These are phyloP conservation scores for Daedalea quercina DNA, from an alignment of 768 basidiomycete genomes.

Conservation along the genomic window DNA sequence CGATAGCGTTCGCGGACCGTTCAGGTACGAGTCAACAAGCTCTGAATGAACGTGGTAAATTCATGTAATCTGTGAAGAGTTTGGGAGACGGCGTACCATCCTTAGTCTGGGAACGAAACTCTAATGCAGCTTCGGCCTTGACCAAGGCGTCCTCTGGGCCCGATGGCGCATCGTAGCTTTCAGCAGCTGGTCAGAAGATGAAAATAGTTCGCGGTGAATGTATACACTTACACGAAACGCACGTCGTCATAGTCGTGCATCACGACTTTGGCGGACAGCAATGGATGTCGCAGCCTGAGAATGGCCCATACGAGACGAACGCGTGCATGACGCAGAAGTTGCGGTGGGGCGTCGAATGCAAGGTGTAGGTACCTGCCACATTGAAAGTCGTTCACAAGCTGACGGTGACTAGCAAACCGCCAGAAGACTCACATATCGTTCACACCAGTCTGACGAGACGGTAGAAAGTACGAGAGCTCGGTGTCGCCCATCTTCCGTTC, in stretches of 20 bases:
- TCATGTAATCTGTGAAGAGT: background rate
- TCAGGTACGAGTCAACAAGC: slow-evolving; percentile 65
- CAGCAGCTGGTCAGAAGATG: background rate
- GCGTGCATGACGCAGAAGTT: slow-evolving; percentile 37
- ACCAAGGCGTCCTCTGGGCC: slow-evolving; percentile 38
- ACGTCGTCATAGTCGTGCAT: slow-evolving; percentile 62
- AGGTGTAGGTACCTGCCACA: slow-evolving; percentile 70
- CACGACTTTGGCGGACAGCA: slow-evolving; percentile 55
- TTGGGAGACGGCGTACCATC: slow-evolving; percentile 38
- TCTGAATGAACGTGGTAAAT: slow-evolving; percentile 26
- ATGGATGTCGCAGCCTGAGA: slow-evolving; percentile 60
- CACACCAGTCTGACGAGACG: slow-evolving; percentile 70
- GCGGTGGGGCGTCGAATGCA: slow-evolving; percentile 46
- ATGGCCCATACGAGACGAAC: slow-evolving; percentile 65
- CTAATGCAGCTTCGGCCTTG: slow-evolving; percentile 41
- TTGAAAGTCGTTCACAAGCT: background rate
- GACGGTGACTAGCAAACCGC: background rate
- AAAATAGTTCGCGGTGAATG: background rate
- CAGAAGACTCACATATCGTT: slow-evolving; percentile 69
- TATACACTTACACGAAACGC: slow-evolving; percentile 50
- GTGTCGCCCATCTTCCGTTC: slow-evolving; percentile 66
- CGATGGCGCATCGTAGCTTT: slow-evolving; percentile 41
- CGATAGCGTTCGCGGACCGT: slow-evolving; percentile 70
- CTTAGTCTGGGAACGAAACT: slow-evolving; percentile 44
- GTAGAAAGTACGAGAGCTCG: slow-evolving; percentile 75